phyloP scores from a whole-genome alignment of 2,329 filamentous ascomycete genomes.

The Colletotrichum paranaense region DNA sequence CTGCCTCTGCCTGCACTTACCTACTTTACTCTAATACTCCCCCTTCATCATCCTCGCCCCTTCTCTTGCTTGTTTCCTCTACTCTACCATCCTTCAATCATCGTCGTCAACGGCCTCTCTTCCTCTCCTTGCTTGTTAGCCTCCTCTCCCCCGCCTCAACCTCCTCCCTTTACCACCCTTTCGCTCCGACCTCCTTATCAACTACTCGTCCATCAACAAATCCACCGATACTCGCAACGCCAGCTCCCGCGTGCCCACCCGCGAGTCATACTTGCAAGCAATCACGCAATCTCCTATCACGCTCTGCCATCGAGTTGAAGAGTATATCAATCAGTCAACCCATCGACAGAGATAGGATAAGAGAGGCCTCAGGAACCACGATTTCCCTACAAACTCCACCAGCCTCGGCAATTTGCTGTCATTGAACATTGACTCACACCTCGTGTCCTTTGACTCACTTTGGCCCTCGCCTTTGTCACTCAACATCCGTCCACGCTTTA shows the following conservation, averaged over 20 bases:
- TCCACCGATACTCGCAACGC: slow-evolving; percentile 17
- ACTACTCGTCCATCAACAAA: neutral
- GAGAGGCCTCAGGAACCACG: slow-evolving; percentile 30
- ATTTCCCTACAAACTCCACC: neutral
- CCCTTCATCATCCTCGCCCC: slow-evolving; percentile 25
- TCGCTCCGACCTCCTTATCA: slow-evolving; percentile 2
- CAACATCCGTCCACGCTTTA: neutral
- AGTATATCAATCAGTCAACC: slow-evolving; percentile 18
- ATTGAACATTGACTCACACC: slow-evolving; percentile 17
- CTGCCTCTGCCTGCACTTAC: slow-evolving; percentile 28
- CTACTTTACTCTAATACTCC: slow-evolving; percentile 40
- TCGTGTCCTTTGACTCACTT: slow-evolving; percentile 33
- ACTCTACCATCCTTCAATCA: slow-evolving; percentile 17
- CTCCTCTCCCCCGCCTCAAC: slow-evolving; percentile 36
- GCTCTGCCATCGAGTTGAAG: slow-evolving; percentile 24
- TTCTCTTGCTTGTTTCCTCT: slow-evolving; percentile 5
- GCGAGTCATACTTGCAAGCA: slow-evolving; percentile 33
- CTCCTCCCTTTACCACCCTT: slow-evolving; percentile 16
- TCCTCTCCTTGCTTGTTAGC: slow-evolving; percentile 34
- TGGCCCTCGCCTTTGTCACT: slow-evolving; percentile 21
- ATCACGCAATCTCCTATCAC: slow-evolving; percentile 26
- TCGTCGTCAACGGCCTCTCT: slow-evolving; percentile 34
- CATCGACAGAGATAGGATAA: slow-evolving; percentile 31
- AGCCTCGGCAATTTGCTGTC: slow-evolving; percentile 16
- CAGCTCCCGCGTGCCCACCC: neutral